Evolutionary conservation across 2,329 filamentous ascomycete genomes (phyloP), one percentile per base, ranked within the genome.

Genomic region (Aspergillus sclerotialis): DNA sequence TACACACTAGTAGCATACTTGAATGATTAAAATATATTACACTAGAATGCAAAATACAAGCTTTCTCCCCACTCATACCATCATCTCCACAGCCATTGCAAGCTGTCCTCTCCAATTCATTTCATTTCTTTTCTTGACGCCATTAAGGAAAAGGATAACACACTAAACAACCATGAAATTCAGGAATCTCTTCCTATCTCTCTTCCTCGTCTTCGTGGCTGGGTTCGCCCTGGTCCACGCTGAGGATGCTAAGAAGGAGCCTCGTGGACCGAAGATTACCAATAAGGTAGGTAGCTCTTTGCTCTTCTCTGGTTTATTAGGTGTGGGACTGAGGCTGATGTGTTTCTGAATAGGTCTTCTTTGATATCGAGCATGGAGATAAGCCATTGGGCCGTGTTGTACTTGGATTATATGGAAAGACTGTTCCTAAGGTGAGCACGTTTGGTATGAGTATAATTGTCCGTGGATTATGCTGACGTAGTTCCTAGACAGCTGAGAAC

Each of bases 201-300:
- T 94, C 58, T 76, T 94, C 56, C 62, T 93, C 53, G 80, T 84
- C 53, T 71, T 89, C 52, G 73, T 75, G 49, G 72, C 90, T 59
- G 68, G 88, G 49, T 78, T 86, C 69, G 57, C 54, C 35, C 79
- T 94, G 59, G 74, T 82, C 49, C 81, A 87, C 65, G 75, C 78
- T 21, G 79, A 76, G 40, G 78, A 84, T 50, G 84, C 84, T 35
- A 72, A 72, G 48, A 87, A 90, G 71, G 45, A 56, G 39, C 49
- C 58, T 31, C 58, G 59, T 36, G 90, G 92, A 30, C 90, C 87
- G 44, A 93, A 92, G 79, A 90, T 95, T 71, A 95, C 89, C 54
- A 74, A 85, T 74, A 94, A 94, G 79, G 87, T 76, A 60, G 39
- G 50, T 24, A 17, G 15, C 24, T 19, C 25, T 15, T 8, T 23